Conservation (phyloP, 2,329 filamentous ascomycete species). For the Bertia moriformis region DNA sequence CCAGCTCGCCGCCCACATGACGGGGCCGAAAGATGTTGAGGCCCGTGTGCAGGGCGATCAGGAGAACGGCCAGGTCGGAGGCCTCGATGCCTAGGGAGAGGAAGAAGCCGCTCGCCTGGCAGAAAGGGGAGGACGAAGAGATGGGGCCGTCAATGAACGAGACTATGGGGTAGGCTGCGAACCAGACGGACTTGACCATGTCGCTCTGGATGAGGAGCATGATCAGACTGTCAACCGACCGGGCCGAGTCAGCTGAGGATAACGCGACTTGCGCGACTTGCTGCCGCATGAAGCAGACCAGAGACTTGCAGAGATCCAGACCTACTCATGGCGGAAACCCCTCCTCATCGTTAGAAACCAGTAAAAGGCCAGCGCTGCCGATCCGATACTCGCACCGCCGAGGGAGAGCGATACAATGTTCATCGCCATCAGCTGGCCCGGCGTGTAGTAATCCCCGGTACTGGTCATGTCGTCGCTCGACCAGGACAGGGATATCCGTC, state of each 20-base stretch:
- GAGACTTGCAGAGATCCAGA: constrained; percentile 8
- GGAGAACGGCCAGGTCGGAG: constrained; percentile 56
- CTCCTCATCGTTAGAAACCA: constrained; percentile 64
- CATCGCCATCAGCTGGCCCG: constrained; percentile 13
- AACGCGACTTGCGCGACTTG: constrained; percentile 1
- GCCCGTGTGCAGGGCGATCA: constrained; percentile 61
- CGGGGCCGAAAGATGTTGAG: constrained; percentile 54
- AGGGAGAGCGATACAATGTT: constrained; percentile 24
- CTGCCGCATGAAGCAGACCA: not conserved
- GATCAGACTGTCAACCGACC: constrained; percentile 40
- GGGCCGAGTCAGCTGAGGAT: constrained; percentile 1
- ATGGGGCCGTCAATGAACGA: constrained; percentile 37
- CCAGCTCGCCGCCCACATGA: constrained; percentile 33
- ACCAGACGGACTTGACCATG: constrained; percentile 55
- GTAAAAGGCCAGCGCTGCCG: constrained; percentile 43
- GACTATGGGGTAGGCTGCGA: constrained; percentile 48
- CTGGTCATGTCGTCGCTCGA: too few relatives aligned
- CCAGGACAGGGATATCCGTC: too few relatives aligned
- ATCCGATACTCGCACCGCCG: constrained; percentile 36
- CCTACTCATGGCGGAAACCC: constrained; percentile 60
- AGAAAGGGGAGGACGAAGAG: constrained; percentile 36
- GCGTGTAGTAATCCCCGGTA: not conserved
- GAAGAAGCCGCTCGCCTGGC: constrained; percentile 56
- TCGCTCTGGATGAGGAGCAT: constrained; percentile 62
- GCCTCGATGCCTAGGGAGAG: constrained; percentile 53